Evolutionary conservation across 306 rosid genomes (phyloP).

Genomic region (Parietaria judaica): DNA sequence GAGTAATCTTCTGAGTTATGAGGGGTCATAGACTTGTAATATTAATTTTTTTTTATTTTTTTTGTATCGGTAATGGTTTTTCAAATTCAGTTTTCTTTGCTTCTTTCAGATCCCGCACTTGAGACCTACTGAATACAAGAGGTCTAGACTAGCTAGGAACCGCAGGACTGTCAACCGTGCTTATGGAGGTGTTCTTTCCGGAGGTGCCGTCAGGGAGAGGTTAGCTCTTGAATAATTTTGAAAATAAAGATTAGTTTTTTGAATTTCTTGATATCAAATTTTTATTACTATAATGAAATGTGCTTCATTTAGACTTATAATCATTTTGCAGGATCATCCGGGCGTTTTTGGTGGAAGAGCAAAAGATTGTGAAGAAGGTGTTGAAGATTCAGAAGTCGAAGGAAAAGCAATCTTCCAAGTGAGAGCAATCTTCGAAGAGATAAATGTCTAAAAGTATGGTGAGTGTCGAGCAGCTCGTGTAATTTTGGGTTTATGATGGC

Average conservation of each 20-base stretch:
- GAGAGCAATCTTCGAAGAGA: conserved; percentile 38
- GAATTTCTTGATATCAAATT: background rate
- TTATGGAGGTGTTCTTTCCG: conserved; percentile 77
- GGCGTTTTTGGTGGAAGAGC: conserved; percentile 86
- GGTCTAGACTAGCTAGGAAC: conserved; percentile 70
- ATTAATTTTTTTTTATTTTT: too few relatives aligned
- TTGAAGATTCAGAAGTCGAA: conserved; percentile 90
- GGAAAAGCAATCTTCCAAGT: conserved; percentile 59
- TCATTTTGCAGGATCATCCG: conserved; percentile 51
- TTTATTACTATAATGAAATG: too few relatives aligned
- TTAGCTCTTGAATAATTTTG: conserved; percentile 11
- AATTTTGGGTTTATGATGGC: conserved; percentile 5
- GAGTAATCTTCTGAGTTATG: too few relatives aligned
- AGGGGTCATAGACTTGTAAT: too few relatives aligned
- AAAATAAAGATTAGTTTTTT: background rate
- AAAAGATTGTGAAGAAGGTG: conserved; percentile 83
- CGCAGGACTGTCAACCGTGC: conserved; percentile 74
- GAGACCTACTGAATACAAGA: conserved; percentile 82
- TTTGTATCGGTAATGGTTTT: background rate
- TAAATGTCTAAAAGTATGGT: conserved; percentile 13
- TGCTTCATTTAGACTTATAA: background rate
- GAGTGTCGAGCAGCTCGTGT: conserved; percentile 3
- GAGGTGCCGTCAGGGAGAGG: conserved; percentile 88
- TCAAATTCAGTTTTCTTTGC: background rate
- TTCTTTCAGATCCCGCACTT: conserved; percentile 65